A percentile compares a stretch with the other conserved stretches of the same genome.
Conservation (phyloP, 2,329 filamentous ascomycete species). For the Aspergillus sp. region DNA sequence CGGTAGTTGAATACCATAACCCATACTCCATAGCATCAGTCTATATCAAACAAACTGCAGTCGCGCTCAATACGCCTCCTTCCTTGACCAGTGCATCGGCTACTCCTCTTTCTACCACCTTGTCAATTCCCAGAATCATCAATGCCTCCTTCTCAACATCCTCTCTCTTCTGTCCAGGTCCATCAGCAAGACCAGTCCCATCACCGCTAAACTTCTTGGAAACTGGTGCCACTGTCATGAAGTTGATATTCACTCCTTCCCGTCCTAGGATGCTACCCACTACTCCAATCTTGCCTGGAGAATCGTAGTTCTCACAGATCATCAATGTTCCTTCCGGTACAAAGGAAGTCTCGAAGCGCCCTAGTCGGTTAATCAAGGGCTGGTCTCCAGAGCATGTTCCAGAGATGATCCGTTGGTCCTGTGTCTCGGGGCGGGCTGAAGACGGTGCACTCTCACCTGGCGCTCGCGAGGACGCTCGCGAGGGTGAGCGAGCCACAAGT, state of each 20-base stretch:
- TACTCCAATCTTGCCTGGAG: slow-evolving; percentile 75
- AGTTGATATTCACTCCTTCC: slow-evolving; percentile 71
- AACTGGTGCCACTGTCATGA: slow-evolving; percentile 66
- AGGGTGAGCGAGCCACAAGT: slow-evolving; percentile 50
- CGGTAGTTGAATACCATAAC: not conserved
- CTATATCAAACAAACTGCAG: slow-evolving; percentile 43
- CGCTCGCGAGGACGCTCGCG: slow-evolving; percentile 29
- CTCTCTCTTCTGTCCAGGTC: not conserved
- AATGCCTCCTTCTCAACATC: slow-evolving; percentile 58
- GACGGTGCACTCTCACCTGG: slow-evolving; percentile 20
- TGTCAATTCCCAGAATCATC: slow-evolving; percentile 75
- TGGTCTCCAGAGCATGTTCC: slow-evolving; percentile 34
- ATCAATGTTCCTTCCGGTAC: slow-evolving; percentile 67
- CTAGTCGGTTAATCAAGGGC: slow-evolving; percentile 65
- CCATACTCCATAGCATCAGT: slow-evolving; percentile 1
- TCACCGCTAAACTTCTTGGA: slow-evolving; percentile 18
- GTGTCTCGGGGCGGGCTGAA: slow-evolving; percentile 4
- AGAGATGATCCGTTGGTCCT: slow-evolving; percentile 49
- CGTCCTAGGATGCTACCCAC: slow-evolving; percentile 68
- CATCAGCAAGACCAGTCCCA: slow-evolving; percentile 8
- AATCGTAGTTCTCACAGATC: slow-evolving; percentile 77
- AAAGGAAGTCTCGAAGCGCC: slow-evolving; percentile 69
- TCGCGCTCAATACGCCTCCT: slow-evolving; percentile 51
- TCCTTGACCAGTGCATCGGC: slow-evolving; percentile 44
- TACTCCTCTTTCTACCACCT: slow-evolving; percentile 56